A percentile compares a stretch with the other conserved stretches of the same genome.
These are phyloP conservation scores for Coprinopsis cinerea DNA, from an alignment of 768 basidiomycete species.

Conservation along the genomic window DNA sequence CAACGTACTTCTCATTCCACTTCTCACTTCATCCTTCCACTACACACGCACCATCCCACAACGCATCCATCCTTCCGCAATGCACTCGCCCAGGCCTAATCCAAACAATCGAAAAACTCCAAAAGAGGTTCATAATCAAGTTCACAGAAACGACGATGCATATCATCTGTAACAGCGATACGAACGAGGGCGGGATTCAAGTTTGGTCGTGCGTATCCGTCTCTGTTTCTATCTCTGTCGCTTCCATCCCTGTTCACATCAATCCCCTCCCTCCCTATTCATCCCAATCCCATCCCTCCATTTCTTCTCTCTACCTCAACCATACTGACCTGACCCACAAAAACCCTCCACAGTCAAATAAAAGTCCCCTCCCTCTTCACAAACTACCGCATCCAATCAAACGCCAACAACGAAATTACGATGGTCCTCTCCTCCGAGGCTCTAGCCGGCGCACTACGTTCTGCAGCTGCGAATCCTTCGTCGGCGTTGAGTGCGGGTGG, in stretches of 20 bases:
- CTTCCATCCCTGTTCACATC: no score
- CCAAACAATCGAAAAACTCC: slow-evolving; percentile 76
- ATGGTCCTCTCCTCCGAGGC: slow-evolving; percentile 70
- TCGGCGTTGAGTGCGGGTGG: slow-evolving; percentile 22
- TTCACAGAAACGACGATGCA: slow-evolving; percentile 71
- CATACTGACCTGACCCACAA: not conserved
- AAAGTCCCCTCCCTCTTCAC: slow-evolving; percentile 65
- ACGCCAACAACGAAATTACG: slow-evolving; percentile 76
- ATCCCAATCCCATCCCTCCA: no score
- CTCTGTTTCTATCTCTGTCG: not conserved
- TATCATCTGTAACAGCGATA: slow-evolving; percentile 78
- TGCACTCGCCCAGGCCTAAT: slow-evolving; percentile 61
- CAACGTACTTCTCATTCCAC: not conserved
- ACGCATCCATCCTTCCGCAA: no score
- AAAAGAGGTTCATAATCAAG: slow-evolving; percentile 79
- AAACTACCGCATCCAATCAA: slow-evolving; percentile 82
- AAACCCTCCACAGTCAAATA: slow-evolving; percentile 51
- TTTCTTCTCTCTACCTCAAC: not conserved
- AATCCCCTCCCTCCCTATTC: no score
- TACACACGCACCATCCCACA: no score
- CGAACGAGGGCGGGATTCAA: slow-evolving; percentile 79
- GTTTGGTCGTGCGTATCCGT: slow-evolving; percentile 59
- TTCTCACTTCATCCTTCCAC: no score
- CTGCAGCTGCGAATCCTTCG: slow-evolving; percentile 43
- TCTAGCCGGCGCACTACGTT: slow-evolving; percentile 67